These are phyloP conservation scores for Tolypocladium paradoxum DNA, from an alignment of 2,329 filamentous ascomycete genomes.

Conservation along the genomic window DNA sequence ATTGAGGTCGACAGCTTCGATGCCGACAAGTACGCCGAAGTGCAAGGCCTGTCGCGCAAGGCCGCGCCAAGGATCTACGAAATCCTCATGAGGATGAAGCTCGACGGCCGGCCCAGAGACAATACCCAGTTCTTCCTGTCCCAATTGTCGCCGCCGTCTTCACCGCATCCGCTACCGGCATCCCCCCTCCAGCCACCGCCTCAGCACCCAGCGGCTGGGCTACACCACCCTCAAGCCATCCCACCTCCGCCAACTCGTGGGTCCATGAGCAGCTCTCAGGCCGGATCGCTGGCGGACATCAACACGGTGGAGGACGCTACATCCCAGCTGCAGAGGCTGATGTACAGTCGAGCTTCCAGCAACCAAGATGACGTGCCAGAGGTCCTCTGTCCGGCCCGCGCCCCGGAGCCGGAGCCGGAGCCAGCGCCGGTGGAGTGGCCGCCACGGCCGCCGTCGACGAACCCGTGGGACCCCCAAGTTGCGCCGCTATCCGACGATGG, in stretches of 20 bases:
- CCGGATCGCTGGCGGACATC: not conserved
- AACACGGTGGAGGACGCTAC: constrained; percentile 18
- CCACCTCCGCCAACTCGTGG: not conserved
- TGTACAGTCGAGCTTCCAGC: constrained; percentile 3
- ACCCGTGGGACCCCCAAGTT: constrained; percentile 30
- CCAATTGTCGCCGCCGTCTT: constrained; percentile 16
- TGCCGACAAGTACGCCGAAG: constrained; percentile 34
- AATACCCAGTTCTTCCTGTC: constrained; percentile 15
- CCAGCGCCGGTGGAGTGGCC: constrained; percentile 14
- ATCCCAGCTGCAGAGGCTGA: constrained; percentile 15
- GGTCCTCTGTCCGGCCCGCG: constrained; percentile 5
- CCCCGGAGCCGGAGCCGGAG: not conserved
- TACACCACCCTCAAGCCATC: not conserved
- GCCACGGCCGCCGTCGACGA: constrained; percentile 26
- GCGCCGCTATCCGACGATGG: constrained; percentile 10
- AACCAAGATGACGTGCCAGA: not conserved
- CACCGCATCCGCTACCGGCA: constrained; percentile 7
- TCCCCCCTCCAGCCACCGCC: constrained; percentile 3
- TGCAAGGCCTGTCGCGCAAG: constrained; percentile 36
- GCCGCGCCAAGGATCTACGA: constrained; percentile 38
- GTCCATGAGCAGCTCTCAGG: constrained; percentile 2
- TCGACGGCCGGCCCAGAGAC: constrained; percentile 24
- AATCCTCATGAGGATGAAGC: constrained; percentile 42
- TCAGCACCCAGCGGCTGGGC: not conserved
- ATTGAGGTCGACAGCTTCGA: constrained; percentile 39